Percentiles rank a stretch among this genome's conserved stretches.
These are phyloP conservation scores for Prunus mira DNA, from an alignment of 306 rosid species.

Conservation along the genomic window DNA sequence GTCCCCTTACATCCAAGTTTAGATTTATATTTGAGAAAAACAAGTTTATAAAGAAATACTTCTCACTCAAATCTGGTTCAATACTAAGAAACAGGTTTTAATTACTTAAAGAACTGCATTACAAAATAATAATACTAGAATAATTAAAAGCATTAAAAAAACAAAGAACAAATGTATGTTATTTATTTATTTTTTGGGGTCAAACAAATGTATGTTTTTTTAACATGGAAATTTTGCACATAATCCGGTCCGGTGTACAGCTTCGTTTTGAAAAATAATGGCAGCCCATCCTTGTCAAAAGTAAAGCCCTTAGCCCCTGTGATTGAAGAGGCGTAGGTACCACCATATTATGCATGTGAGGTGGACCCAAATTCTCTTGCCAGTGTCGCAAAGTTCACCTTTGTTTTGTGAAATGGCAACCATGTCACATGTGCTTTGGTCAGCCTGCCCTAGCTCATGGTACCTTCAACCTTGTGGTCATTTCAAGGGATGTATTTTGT, in stretches of 20 bases:
- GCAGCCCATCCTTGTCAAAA: neutral
- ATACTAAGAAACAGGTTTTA: neutral
- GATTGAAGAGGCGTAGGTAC: constrained; percentile 6
- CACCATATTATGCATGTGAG: constrained; percentile 2
- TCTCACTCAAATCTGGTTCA: too few relatives aligned
- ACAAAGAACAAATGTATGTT: neutral
- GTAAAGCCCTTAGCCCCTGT: neutral
- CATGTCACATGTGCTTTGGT: constrained; percentile 1
- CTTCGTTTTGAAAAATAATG: neutral
- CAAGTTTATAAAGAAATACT: too few relatives aligned
- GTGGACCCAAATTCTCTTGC: constrained; percentile 13
- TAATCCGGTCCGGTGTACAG: neutral
- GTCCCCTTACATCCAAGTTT: too few relatives aligned
- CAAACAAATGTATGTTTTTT: neutral
- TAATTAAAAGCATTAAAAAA: neutral
- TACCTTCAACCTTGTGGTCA: neutral
- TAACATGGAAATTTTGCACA: neutral
- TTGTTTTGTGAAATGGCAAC: neutral
- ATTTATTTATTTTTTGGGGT: too few relatives aligned
- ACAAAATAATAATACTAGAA: neutral
- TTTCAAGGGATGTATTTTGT: neutral
- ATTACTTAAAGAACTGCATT: too few relatives aligned
- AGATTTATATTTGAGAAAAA: too few relatives aligned
- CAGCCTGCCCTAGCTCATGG: neutral
- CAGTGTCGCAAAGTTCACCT: neutral